Base-by-base conservation (phyloP, 371 early-diverging fungal genomes). In the Amoeboaphelidium protococcarum region DNA sequence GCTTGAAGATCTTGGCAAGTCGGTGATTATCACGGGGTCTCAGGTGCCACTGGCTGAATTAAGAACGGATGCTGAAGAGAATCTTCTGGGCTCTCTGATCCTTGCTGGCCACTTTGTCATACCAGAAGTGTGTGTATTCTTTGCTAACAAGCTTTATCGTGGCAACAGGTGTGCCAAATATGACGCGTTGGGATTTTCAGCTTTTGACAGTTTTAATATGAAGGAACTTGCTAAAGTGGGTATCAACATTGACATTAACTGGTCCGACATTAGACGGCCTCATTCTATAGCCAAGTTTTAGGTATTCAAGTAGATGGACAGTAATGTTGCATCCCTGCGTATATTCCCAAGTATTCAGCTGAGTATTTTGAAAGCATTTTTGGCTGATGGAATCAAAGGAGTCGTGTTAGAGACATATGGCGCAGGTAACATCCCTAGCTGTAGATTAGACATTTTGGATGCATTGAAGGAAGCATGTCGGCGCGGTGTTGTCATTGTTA, bases 21-120 rank as follows among this genome's bases (percentile, higher is more conserved):
- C 94, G 2, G 94, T 96, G 23, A 91, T 96, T 51, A 63, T 96
- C 41, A 96, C 91, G 0, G 96, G 96, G 3, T 88, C 91, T 2
- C 94, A 94, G 58, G 62, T 69, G 1, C 96, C 96, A 1, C 64
- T 96, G 46, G 77, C 92, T 3, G 95, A 96, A 60, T 80, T 90
- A 13, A 75, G 94, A 45, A 96, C 86, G 60, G 96, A 96, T 60
- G 94, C 88, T 3, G 78, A 87, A 2, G 91, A 94, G 42, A 96
- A 96, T 54, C 63, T 96, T 10, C 61, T 96, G 3, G 87, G 90
- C 1, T 61, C 65, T 2, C 50, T 67, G 12, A 81, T 81, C 2
- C 73, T 84, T 50, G 86, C 85, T 22, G 91, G 94, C 0, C 94
- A 96, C 55, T 94, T 83, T 71, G 80, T 87, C 19, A 92, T 96